phyloP scores from a whole-genome alignment of 495 filamentous ascomycete species.

The Neohortaea acidophila region DNA sequence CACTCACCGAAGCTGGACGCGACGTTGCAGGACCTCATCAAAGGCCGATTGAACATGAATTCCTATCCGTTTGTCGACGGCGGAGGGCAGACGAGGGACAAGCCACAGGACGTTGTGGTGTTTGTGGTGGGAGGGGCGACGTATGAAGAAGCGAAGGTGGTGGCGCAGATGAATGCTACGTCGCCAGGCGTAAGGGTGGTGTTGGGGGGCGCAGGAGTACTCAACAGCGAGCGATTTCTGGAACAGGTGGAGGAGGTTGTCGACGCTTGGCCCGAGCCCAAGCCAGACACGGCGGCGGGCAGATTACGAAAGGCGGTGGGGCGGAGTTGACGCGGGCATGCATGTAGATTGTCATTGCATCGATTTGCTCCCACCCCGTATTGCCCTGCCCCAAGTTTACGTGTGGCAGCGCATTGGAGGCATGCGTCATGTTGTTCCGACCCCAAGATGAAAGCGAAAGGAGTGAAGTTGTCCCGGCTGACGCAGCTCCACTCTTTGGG shows the following conservation, averaged over 20 bases:
- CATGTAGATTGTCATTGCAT: constrained; percentile 1
- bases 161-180: constrained; percentile 81
- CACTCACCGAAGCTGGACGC: constrained; percentile 79
- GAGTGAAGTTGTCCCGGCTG: too few species aligned
- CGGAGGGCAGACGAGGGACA: constrained; percentile 71
- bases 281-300: constrained; percentile 52
- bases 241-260: constrained; percentile 39
- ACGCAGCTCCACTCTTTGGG: too few species aligned
- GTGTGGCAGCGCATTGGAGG: background rate
- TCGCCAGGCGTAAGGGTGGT: constrained; percentile 80
- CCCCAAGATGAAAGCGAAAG: too few species aligned
- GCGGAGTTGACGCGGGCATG: constrained; percentile 25
- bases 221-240: constrained; percentile 74
- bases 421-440: too few species aligned
- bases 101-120: constrained; percentile 88
- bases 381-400: background rate
- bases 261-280: constrained; percentile 57
- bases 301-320: constrained; percentile 53
- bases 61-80: constrained; percentile 89
- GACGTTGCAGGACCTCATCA: constrained; percentile 82
- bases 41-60: constrained; percentile 66
- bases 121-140: constrained; percentile 89
- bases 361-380: background rate
- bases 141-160: constrained; percentile 90
- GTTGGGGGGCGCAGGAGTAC: constrained; percentile 66